Percentiles rank a stretch among this genome's conserved stretches.
These are phyloP conservation scores for Aethionema arabicum DNA, from an alignment of 345 rosid genomes.

Conservation along the genomic window DNA sequence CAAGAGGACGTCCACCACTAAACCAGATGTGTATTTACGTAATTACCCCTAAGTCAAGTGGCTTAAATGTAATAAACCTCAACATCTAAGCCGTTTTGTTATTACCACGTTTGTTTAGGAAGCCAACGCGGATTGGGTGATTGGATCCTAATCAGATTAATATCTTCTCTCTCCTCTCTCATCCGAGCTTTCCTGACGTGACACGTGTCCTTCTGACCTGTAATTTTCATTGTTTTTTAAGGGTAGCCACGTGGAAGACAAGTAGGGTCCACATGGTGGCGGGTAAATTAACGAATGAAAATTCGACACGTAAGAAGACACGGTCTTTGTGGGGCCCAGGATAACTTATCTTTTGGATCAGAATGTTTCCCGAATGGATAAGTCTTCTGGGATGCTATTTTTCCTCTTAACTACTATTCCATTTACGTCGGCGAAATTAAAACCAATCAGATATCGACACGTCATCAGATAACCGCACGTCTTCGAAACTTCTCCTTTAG, in stretches of 20 bases:
- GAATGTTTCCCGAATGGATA: slow-evolving; percentile 36
- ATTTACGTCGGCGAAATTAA: slow-evolving; percentile 8
- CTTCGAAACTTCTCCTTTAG: too few species aligned
- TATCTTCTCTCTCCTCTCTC: slow-evolving; percentile 18
- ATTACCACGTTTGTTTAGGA: too few species aligned
- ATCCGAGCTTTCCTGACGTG: slow-evolving; percentile 11
- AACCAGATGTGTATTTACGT: too few species aligned
- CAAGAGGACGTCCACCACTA: background rate
- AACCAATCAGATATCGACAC: slow-evolving; percentile 3
- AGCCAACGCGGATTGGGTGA: background rate
- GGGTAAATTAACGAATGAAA: background rate
- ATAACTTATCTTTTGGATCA: slow-evolving; percentile 28
- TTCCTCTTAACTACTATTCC: slow-evolving; percentile 7
- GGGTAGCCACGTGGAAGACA: slow-evolving; percentile 13
- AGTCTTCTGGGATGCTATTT: slow-evolving; percentile 16
- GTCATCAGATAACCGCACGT: background rate
- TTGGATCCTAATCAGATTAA: slow-evolving; percentile 35
- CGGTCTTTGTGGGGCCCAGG: slow-evolving; percentile 24
- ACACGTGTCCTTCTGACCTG: slow-evolving; percentile 26
- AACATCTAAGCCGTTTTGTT: slow-evolving; percentile 15
- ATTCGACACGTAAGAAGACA: slow-evolving; percentile 23
- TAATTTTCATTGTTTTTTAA: background rate
- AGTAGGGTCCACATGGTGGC: slow-evolving; percentile 22
- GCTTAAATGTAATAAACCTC: slow-evolving; percentile 6
- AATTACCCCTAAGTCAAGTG: too few species aligned